Conservation (phyloP, 495 filamentous ascomycete genomes). For the Aspergillus avenaceus region DNA sequence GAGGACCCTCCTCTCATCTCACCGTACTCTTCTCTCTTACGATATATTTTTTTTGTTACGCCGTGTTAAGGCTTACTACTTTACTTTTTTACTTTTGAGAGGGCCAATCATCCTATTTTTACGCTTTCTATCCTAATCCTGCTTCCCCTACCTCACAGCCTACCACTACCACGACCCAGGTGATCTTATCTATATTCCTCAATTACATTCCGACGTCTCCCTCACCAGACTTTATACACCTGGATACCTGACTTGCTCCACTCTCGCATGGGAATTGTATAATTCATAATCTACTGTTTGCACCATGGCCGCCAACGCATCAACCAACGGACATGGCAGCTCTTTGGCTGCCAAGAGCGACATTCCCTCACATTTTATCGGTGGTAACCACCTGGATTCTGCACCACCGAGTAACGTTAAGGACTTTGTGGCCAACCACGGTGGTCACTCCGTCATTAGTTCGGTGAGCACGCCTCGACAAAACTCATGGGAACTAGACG, state of each 20-base stretch:
- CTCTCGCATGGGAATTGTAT: slow-evolving; percentile 20
- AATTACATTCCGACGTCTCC: not conserved
- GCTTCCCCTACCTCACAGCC: not conserved
- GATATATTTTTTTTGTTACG: slow-evolving; percentile 2
- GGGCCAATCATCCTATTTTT: not conserved
- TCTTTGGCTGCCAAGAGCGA: slow-evolving; percentile 73
- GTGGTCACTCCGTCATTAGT: slow-evolving; percentile 95
- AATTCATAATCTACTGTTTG: slow-evolving; percentile 19
- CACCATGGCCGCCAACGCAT: slow-evolving; percentile 42
- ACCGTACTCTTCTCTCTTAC: not conserved
- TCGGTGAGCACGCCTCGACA: slow-evolving; percentile 61
- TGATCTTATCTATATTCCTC: slow-evolving; percentile 1
- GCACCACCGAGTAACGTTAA: slow-evolving; percentile 78
- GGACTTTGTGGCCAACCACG: slow-evolving; percentile 86
- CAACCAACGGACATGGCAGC: slow-evolving; percentile 50
- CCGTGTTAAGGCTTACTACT: not conserved
- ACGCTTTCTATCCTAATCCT: not conserved
- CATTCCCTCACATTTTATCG: slow-evolving; percentile 89
- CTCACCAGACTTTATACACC: not conserved
- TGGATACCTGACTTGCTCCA: not conserved
- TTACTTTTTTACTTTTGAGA: too few relatives aligned
- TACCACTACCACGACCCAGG: not conserved
- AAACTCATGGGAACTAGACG: not conserved
- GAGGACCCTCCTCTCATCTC: not conserved
- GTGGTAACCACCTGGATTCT: slow-evolving; percentile 79